These are phyloP conservation scores for Calonectria pseudoreteaudii DNA, from an alignment of 2,329 filamentous ascomycete species.

Conservation along the genomic window DNA sequence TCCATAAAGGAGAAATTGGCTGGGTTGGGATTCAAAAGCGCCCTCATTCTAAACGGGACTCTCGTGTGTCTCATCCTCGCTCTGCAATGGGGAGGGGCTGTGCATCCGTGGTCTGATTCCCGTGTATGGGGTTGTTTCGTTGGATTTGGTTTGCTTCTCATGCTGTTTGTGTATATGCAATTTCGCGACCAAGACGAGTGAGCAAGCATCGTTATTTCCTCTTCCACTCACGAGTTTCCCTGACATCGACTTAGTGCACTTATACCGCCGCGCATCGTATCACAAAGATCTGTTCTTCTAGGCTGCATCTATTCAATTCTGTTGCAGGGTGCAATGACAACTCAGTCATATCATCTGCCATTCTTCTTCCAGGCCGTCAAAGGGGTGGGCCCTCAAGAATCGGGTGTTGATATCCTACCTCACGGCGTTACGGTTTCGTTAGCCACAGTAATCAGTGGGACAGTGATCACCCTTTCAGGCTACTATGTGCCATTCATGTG, in stretches of 20 bases:
- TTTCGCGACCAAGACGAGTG: constrained; percentile 30
- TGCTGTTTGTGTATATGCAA: constrained; percentile 28
- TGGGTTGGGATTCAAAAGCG: constrained; percentile 29
- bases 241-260: constrained; percentile 19
- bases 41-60: constrained; percentile 20
- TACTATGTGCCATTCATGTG: constrained; percentile 39
- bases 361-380: constrained; percentile 43
- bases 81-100: constrained; percentile 39
- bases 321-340: constrained; percentile 36
- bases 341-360: constrained; percentile 33
- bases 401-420: constrained; percentile 33
- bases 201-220: neutral
- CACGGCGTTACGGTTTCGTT: constrained; percentile 32
- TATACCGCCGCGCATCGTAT: constrained; percentile 31
- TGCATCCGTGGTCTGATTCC: constrained; percentile 37
- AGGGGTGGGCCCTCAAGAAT: constrained; percentile 23
- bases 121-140: constrained; percentile 39
- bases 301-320: constrained; percentile 34
- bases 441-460: constrained; percentile 26
- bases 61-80: constrained; percentile 35
- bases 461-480: constrained; percentile 25
- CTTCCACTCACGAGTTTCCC: accelerated
- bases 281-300: constrained; percentile 27
- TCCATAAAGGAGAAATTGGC: constrained; percentile 18
- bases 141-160: constrained; percentile 30